Evolutionary conservation across 2,329 filamentous ascomycete species (phyloP).

Genomic region (Trichoderma guizhouense): DNA sequence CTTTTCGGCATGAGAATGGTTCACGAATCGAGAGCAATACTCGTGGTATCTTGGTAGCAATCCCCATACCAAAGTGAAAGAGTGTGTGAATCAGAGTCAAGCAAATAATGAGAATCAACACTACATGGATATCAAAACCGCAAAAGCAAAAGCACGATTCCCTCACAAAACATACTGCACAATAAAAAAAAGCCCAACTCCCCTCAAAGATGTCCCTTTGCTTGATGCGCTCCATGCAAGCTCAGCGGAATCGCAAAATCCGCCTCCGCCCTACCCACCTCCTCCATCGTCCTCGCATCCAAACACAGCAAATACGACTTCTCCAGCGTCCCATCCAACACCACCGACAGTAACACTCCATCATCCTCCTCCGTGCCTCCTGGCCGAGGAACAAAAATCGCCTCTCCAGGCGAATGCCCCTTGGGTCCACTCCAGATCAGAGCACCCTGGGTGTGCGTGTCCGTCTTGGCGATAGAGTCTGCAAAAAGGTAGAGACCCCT

Average conservation of each 20-base stretch:
- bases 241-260: slow-evolving; percentile 59
- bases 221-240: slow-evolving; percentile 58
- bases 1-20: too few species aligned
- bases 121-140: not conserved
- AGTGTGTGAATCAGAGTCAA: not conserved
- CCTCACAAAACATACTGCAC: not conserved
- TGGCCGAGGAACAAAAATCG: slow-evolving; percentile 59
- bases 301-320: slow-evolving; percentile 65
- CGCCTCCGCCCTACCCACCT: slow-evolving; percentile 62
- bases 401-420: slow-evolving; percentile 65
- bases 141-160: not conserved
- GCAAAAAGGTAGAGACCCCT: slow-evolving; percentile 58
- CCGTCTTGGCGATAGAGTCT: slow-evolving; percentile 64
- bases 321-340: slow-evolving; percentile 58
- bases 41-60: too few species aligned
- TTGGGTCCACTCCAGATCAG: slow-evolving; percentile 54
- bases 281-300: slow-evolving; percentile 59
- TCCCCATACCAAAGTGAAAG: too few species aligned
- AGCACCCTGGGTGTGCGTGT: slow-evolving; percentile 50
- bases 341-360: slow-evolving; percentile 58
- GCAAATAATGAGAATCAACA: not conserved
- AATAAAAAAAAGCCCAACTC: not conserved
- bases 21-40: too few species aligned
- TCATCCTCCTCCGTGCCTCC: slow-evolving; percentile 55
- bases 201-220: not conserved